Conservation (phyloP, 306 rosid genomes). For the Canavalia gladiata region DNA sequence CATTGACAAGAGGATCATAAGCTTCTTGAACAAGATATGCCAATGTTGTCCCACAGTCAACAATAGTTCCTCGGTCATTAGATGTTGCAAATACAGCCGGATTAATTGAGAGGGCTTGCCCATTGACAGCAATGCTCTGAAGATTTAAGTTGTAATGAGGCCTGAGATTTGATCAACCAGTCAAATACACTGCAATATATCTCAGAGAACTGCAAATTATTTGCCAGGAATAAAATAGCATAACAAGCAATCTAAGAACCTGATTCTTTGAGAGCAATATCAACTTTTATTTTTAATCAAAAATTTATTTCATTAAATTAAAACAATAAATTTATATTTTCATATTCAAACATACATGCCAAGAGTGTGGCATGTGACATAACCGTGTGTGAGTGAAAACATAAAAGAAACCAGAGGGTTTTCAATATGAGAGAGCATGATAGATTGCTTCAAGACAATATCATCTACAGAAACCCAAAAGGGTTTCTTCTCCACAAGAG, state of each 20-base stretch:
- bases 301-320: constrained; percentile 13
- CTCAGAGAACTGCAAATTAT: constrained; percentile 32
- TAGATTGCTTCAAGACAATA: constrained; percentile 40
- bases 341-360: constrained; percentile 25
- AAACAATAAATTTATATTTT: constrained; percentile 7
- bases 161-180: constrained; percentile 64
- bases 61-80: constrained; percentile 79
- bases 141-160: constrained; percentile 93
- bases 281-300: constrained; percentile 20
- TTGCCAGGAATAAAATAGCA: constrained; percentile 36
- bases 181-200: constrained; percentile 44
- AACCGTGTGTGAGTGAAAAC: constrained; percentile 10
- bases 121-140: constrained; percentile 84
- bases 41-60: constrained; percentile 93
- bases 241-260: constrained; percentile 34
- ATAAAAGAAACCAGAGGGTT: neutral
- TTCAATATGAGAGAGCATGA: neutral
- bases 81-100: constrained; percentile 78
- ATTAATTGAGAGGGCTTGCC: constrained; percentile 79
- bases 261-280: neutral
- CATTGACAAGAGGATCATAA: constrained; percentile 77
- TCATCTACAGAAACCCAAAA: constrained; percentile 34
- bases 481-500: constrained; percentile 26
- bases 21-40: constrained; percentile 91
- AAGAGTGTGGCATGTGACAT: constrained; percentile 14